Conservation (phyloP, 202 grass and related monocot genomes). For the Carex arenaria region DNA sequence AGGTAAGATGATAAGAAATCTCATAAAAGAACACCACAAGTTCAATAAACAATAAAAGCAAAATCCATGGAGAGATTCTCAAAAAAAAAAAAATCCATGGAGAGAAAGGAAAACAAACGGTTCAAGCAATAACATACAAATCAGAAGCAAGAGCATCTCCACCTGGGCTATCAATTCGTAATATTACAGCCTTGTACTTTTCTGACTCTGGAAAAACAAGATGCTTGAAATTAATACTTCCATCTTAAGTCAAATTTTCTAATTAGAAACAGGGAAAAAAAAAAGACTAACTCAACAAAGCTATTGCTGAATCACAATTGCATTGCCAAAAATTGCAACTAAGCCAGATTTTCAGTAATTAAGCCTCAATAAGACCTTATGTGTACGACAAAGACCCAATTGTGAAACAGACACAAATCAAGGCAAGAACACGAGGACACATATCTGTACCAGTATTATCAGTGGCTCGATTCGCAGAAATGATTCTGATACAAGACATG, state of each 20-base stretch:
- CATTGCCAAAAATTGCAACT: neutral
- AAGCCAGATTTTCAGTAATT: neutral
- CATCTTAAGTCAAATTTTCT: neutral
- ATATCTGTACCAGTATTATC: neutral
- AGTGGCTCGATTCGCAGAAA: neutral
- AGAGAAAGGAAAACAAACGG: neutral
- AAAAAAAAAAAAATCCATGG: too few species aligned
- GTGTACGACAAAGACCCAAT: neutral
- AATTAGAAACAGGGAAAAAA: neutral
- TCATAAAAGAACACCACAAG: neutral
- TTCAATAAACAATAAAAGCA: neutral
- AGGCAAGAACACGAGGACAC: neutral
- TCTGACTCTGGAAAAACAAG: conserved; percentile 58
- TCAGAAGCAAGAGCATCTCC: conserved; percentile 99
- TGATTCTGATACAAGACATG: neutral
- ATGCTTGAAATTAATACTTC: conserved; percentile 2
- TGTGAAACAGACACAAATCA: neutral
- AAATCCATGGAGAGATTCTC: neutral
- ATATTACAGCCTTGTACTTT: conserved; percentile 89
- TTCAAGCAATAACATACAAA: conserved; percentile 40
- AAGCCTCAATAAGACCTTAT: neutral
- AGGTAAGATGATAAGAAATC: neutral
- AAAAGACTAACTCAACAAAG: neutral
- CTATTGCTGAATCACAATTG: neutral
- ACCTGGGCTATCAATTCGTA: conserved; percentile 91